A percentile compares a stretch with the other conserved stretches of the same genome.
phyloP scores from a whole-genome alignment of 2,329 filamentous ascomycete species.

The Pseudogymnoascus sp. region DNA sequence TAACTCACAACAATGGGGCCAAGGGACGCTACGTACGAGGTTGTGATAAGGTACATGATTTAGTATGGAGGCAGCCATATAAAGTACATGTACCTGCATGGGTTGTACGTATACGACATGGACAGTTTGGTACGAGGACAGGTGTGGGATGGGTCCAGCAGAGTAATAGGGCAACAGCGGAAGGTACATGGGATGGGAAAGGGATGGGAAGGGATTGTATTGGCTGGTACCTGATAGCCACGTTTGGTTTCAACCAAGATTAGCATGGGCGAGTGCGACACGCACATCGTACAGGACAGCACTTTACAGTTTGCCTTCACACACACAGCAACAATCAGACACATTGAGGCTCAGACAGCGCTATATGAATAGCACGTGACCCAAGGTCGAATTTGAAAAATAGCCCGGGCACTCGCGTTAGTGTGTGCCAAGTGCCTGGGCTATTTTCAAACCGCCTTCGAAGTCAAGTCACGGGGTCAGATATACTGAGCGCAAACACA shows the following conservation, averaged over 20 bases:
- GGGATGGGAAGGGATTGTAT: background rate
- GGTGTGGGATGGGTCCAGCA: background rate
- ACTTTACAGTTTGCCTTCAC: background rate
- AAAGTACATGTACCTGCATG: background rate
- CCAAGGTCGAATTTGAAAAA: too few species aligned
- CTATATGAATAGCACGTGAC: too few species aligned
- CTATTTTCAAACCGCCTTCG: too few species aligned
- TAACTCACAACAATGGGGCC: background rate
- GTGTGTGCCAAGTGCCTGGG: too few species aligned
- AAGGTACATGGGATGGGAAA: background rate
- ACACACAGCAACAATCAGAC: background rate
- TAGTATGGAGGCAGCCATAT: background rate
- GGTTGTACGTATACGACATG: background rate
- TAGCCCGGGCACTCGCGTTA: too few species aligned
- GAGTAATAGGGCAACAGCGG: background rate
- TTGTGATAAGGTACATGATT: background rate
- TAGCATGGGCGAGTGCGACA: background rate
- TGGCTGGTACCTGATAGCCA: conserved; percentile 1
- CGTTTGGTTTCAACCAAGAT: conserved; percentile 7
- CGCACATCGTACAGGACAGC: background rate
- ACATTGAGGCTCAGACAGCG: background rate
- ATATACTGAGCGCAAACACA: too few species aligned
- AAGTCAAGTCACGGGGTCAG: too few species aligned
- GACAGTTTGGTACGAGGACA: background rate
- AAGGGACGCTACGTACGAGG: background rate